phyloP scores from a whole-genome alignment of 371 early-diverging fungal species.

The Mucor ambiguus region DNA sequence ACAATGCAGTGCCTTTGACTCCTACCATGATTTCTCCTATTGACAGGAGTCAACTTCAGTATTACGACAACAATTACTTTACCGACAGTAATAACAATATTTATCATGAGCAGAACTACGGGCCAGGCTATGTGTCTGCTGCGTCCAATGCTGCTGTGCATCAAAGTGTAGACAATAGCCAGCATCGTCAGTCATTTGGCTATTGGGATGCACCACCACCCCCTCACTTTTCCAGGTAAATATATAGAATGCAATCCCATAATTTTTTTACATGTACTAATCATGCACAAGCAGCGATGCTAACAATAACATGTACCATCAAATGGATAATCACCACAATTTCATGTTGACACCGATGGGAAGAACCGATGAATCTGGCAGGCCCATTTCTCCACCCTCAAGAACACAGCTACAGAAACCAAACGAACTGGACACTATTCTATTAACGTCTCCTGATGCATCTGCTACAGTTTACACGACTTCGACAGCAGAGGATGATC shows the following conservation, averaged over 20 bases:
- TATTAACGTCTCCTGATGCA: constrained; percentile 2
- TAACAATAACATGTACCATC: background rate
- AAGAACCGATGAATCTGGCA: background rate
- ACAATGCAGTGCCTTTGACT: background rate
- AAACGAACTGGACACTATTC: constrained; percentile 8
- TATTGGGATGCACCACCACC: constrained; percentile 4
- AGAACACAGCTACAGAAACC: constrained; percentile 11
- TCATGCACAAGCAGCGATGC: background rate
- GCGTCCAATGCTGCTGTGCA: constrained; percentile 5
- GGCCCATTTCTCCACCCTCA: constrained; percentile 3
- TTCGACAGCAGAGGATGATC: background rate
- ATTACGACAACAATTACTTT: constrained; percentile 4
- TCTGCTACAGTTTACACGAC: constrained; percentile 4
- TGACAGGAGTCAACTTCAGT: background rate
- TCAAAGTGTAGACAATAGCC: background rate
- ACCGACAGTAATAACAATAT: constrained; percentile 4
- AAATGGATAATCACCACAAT: background rate
- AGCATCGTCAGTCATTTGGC: background rate
- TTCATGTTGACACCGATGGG: constrained; percentile 7
- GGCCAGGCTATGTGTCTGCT: background rate
- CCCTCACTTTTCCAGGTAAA: background rate
- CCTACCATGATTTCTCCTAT: background rate
- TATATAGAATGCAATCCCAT: background rate
- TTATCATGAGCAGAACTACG: background rate
- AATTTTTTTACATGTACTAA: background rate